Percentiles rank a stretch among this genome's conserved stretches.
Evolutionary conservation across 2,329 filamentous ascomycete genomes (phyloP).

Genomic region (Aspergillus vadensis): DNA sequence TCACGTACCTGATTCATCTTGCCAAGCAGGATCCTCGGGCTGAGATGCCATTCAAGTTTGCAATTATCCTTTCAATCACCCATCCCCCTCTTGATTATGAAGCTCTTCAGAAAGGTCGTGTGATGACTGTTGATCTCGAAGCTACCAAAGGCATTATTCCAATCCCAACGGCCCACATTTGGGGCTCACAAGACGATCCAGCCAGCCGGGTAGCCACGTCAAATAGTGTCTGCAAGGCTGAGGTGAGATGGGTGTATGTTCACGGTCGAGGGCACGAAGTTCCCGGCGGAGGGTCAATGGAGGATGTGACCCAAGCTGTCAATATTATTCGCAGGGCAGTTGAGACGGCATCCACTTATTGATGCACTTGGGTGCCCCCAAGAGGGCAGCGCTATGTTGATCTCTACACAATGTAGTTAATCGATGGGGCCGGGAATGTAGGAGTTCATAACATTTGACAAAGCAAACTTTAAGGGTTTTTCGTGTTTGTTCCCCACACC

Average conservation of each 20-base stretch:
- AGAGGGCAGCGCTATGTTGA: not conserved
- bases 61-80: constrained; percentile 25
- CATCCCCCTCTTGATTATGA: constrained; percentile 11
- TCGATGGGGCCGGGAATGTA: not conserved
- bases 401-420: not conserved
- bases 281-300: constrained; percentile 8
- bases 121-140: not conserved
- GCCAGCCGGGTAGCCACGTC: constrained; percentile 1
- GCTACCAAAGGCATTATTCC: not conserved
- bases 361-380: not conserved
- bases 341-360: not conserved
- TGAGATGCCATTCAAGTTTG: constrained; percentile 26
- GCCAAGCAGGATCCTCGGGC: not conserved
- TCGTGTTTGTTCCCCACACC: not conserved
- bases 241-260: constrained; percentile 15
- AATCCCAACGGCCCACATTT: constrained; percentile 22
- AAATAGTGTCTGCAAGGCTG: constrained; percentile 12
- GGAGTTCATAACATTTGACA: not conserved
- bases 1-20: constrained; percentile 10
- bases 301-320: constrained; percentile 11
- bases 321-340: constrained; percentile 15
- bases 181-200: constrained; percentile 14
- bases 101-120: not conserved
- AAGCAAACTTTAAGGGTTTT: not conserved
- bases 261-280: constrained; percentile 19